Conservation (phyloP, 75 land plant species). For the Selaginella moellendorffii region DNA sequence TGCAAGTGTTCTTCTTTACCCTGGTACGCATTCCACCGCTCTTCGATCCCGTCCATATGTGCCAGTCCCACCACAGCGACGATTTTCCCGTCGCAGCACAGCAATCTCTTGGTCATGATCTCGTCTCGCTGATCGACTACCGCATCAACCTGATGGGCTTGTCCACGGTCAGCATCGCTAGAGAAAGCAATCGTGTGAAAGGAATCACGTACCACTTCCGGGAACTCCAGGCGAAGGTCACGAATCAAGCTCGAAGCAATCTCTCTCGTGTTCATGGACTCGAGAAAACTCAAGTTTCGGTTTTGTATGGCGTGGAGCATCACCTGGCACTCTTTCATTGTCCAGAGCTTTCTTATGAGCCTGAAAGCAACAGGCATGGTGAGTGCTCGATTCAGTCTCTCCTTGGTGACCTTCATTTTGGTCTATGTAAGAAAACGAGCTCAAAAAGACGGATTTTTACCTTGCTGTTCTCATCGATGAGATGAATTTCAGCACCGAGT, state of each 20-base stretch:
- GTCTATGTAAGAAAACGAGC: background rate
- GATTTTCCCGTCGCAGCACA: constrained; percentile 1
- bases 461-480: background rate
- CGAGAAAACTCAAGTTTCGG: background rate
- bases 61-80: background rate
- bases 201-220: background rate
- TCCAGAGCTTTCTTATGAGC: background rate
- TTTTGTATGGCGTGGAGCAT: background rate
- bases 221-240: background rate
- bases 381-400: background rate
- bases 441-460: no score
- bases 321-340: background rate
- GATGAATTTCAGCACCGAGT: background rate
- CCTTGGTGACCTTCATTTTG: background rate
- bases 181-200: background rate
- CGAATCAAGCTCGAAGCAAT: background rate
- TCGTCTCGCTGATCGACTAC: background rate
- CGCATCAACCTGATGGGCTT: background rate
- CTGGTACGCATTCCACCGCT: background rate
- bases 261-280: background rate
- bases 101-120: constrained; percentile 2
- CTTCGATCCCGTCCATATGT: constrained; percentile 6
- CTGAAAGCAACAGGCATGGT: background rate
- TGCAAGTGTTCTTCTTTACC: background rate
- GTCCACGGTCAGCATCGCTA: background rate